Evolutionary conservation across 192 early-diverging fungal species (phyloP).

Genomic region (Rhizophagus clarus): DNA sequence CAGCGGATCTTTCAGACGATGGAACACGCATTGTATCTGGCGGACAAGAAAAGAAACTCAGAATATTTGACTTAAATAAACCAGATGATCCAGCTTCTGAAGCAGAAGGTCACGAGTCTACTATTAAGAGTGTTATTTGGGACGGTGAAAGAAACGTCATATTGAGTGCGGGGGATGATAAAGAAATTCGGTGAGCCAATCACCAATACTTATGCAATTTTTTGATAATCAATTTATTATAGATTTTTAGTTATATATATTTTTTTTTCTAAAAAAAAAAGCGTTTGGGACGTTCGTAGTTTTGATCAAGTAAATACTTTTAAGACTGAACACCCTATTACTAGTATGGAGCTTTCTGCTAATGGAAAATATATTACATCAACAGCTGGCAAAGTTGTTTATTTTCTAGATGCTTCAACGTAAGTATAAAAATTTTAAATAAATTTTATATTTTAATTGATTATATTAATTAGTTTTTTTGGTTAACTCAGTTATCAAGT

Average conservation of each 20-base stretch:
- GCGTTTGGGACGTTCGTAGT: slow-evolving; percentile 76
- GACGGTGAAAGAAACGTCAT: slow-evolving; percentile 59
- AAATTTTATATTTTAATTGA: slow-evolving; percentile 32
- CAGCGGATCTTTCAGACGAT: slow-evolving; percentile 79
- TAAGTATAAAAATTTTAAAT: slow-evolving; percentile 42
- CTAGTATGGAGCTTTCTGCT: slow-evolving; percentile 73
- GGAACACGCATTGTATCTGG: slow-evolving; percentile 76
- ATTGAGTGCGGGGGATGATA: slow-evolving; percentile 65
- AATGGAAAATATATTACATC: slow-evolving; percentile 77
- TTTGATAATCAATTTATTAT: background rate
- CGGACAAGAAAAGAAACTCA: slow-evolving; percentile 79
- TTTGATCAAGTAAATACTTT: slow-evolving; percentile 61
- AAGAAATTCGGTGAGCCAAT: slow-evolving; percentile 45
- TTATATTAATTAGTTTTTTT: background rate
- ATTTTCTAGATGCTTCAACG: slow-evolving; percentile 73
- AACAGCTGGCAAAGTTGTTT: slow-evolving; percentile 75
- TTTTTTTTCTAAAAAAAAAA: slow-evolving; percentile 15
- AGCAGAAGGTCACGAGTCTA: slow-evolving; percentile 55
- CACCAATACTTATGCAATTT: background rate
- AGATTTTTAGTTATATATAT: background rate
- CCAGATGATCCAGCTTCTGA: slow-evolving; percentile 47
- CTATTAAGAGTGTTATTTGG: slow-evolving; percentile 66
- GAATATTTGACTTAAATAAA: slow-evolving; percentile 76
- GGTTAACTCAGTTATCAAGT: slow-evolving; percentile 40
- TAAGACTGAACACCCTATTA: slow-evolving; percentile 64